Evolutionary conservation across 306 rosid species (phyloP).

Genomic region (Quercus robur): DNA sequence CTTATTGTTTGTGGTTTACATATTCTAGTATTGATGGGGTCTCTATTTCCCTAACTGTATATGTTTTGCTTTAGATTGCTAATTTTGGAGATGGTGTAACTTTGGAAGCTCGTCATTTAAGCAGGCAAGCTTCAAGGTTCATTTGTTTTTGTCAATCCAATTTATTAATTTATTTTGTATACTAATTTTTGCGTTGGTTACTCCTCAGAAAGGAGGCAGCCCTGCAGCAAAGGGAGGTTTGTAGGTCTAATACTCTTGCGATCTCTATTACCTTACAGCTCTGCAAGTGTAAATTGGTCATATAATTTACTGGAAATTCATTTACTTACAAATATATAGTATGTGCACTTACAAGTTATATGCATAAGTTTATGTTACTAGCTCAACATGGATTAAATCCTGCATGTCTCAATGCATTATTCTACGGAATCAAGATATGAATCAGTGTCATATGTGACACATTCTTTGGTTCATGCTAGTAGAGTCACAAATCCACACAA

Average conservation of each 20-base stretch:
- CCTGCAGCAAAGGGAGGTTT: slow-evolving; percentile 90
- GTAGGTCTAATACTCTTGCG: slow-evolving; percentile 9
- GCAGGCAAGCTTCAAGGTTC: slow-evolving; percentile 59
- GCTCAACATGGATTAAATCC: not conserved
- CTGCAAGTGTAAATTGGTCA: not conserved
- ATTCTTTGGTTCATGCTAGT: not conserved
- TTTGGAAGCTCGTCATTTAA: slow-evolving; percentile 81
- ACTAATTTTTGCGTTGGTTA: slow-evolving; percentile 28
- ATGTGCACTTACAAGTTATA: not conserved
- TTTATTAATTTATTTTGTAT: slow-evolving; percentile 9
- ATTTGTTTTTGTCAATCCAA: slow-evolving; percentile 2
- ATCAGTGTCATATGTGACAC: not conserved
- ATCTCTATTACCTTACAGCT: not conserved
- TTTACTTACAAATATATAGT: not conserved
- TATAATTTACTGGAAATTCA: not conserved
- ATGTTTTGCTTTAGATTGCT: slow-evolving; percentile 48
- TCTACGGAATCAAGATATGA: not conserved
- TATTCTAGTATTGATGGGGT: not conserved
- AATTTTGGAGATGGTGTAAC: slow-evolving; percentile 82
- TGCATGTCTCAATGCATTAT: not conserved
- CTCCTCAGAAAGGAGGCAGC: slow-evolving; percentile 91
- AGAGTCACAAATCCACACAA: not conserved
- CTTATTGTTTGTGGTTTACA: not conserved
- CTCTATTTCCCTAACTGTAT: not conserved
- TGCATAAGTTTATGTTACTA: not conserved